These are phyloP conservation scores for Globisporangium heterothallicum DNA, from an alignment of 352 stramenopile genomes.

Conservation along the genomic window DNA sequence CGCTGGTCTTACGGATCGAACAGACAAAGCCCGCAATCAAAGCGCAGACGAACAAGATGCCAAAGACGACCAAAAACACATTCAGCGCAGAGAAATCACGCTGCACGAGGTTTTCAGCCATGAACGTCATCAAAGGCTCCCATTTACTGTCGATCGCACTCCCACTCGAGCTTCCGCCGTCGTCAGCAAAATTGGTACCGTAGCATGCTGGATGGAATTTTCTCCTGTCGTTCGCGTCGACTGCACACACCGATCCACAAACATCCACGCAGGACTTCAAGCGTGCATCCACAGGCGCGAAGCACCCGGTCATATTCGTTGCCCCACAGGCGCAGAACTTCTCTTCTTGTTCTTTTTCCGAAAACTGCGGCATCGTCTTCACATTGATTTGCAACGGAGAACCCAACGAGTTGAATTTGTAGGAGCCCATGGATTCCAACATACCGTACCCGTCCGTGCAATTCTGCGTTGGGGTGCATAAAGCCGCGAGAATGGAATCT, in stretches of 20 bases:
- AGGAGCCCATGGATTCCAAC: constrained; percentile 51
- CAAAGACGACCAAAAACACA: constrained; percentile 46
- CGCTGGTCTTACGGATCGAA: constrained; percentile 26
- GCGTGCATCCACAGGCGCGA: constrained; percentile 38
- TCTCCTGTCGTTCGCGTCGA: constrained; percentile 28
- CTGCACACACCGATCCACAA: constrained; percentile 53
- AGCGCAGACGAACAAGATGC: constrained; percentile 26
- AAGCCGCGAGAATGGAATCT: constrained; percentile 39
- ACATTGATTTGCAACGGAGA: constrained; percentile 70
- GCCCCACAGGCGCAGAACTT: constrained; percentile 45
- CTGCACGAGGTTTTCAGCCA: constrained; percentile 32
- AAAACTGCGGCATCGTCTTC: constrained; percentile 51
- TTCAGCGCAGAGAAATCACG: constrained; percentile 47
- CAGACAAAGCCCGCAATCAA: constrained; percentile 47
- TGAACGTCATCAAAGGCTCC: constrained; percentile 27
- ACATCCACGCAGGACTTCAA: constrained; percentile 50
- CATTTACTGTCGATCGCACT: constrained; percentile 23
- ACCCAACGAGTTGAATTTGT: constrained; percentile 61
- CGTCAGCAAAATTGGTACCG: constrained; percentile 15
- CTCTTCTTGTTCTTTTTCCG: constrained; percentile 25
- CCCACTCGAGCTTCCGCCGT: neutral
- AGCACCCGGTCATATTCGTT: constrained; percentile 31
- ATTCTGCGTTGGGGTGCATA: constrained; percentile 43
- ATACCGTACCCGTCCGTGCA: constrained; percentile 56
- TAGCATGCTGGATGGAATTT: constrained; percentile 39